Conservation (phyloP, 176 grass and related monocot species). For the Poa pratensis region DNA sequence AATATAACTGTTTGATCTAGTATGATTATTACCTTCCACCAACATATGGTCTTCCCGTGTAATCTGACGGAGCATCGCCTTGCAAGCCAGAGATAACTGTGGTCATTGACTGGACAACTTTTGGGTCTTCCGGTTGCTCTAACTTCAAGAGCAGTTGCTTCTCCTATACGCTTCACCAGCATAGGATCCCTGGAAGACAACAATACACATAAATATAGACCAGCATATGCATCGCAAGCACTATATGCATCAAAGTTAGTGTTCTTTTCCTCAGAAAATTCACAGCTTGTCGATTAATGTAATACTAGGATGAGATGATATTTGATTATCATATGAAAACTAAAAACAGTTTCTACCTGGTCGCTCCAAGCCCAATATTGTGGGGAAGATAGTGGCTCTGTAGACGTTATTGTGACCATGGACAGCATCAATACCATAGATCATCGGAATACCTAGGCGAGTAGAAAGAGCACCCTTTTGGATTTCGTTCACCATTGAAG, state of each 20-base stretch:
- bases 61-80: constrained; percentile 55
- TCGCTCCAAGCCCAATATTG: constrained; percentile 79
- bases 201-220: not conserved
- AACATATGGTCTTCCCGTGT: constrained; percentile 61
- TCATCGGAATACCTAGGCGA: constrained; percentile 73
- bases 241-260: not conserved
- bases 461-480: constrained; percentile 75
- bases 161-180: constrained; percentile 72
- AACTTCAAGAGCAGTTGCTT: constrained; percentile 80
- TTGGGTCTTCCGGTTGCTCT: constrained; percentile 80
- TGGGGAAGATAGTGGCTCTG: constrained; percentile 78
- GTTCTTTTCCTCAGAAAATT: not conserved
- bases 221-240: not conserved
- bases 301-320: not conserved
- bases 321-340: not conserved
- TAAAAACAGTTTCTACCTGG: constrained; percentile 47
- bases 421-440: constrained; percentile 79
- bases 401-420: constrained; percentile 84
- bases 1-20: not conserved
- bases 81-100: constrained; percentile 70
- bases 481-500: constrained; percentile 58
- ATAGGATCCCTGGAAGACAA: constrained; percentile 53
- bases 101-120: constrained; percentile 68
- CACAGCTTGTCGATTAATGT: not conserved
- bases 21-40: constrained; percentile 53